Evolutionary conservation across 2,329 filamentous ascomycete species (phyloP), one percentile per base, ranked within the genome.

Genomic region (Alternaria sp.): DNA sequence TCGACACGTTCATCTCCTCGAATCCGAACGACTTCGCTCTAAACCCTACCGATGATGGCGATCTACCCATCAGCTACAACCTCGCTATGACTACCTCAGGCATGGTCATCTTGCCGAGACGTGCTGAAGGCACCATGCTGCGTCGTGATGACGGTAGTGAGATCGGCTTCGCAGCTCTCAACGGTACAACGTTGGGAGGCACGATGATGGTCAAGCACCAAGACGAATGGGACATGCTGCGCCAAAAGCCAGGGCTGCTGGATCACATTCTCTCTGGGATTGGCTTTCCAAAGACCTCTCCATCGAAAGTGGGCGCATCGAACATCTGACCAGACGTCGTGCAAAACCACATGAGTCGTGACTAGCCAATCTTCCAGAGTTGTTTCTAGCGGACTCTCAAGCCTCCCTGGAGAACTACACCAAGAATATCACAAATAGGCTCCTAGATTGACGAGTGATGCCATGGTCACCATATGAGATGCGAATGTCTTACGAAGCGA

Each of bases 161-260:
- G 5, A 66, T 83, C 8, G 76, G 75, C 6, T 77, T 80, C 41
- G 79, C 87, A 16, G 82, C 82, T 8, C 67, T 87, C 36, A 88
- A 88, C 61, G 86, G 86, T 4, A 88, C 86, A 0, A 79, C 86
- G 18, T 76, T 88, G 4, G 86, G 81, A 1, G 86, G 85, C 1
- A 87, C 85, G 4, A 73, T 87, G 62, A 86, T 88, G 85, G 86
- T 88, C 20, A 88, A 87, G 71, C 76, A 80, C 7, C 76, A 85
- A 66, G 78, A 78, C 8, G 84, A 87, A 67, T 88, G 84, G 84
- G 78, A 86, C 61, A 63, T 77, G 36, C 67, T 88, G 38, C 76
- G 78, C 41, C 62, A 69, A 6, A 75, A 81, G 30, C 78, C 78
- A 16, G 73, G 77, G 30, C 63, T 78, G 26, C 73, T 88, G 38